Percentiles rank a stretch among this genome's conserved stretches.
These are phyloP conservation scores for Phyllosticta capitalensis DNA, from an alignment of 2,329 filamentous ascomycete genomes.

Conservation along the genomic window DNA sequence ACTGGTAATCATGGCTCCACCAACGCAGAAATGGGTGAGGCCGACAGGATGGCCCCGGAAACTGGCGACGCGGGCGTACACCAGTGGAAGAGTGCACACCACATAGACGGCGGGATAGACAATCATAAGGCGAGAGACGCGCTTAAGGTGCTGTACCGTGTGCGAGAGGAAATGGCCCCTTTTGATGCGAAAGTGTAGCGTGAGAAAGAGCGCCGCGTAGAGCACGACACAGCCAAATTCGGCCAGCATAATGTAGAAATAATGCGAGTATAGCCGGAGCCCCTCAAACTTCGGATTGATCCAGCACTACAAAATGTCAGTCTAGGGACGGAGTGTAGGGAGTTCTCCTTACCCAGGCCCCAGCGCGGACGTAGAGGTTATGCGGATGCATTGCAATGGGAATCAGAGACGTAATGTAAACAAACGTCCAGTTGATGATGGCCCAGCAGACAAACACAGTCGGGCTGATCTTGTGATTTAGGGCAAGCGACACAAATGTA, in stretches of 20 bases:
- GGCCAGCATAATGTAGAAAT: slow-evolving; percentile 54
- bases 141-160: slow-evolving; percentile 10
- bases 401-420: slow-evolving; percentile 48
- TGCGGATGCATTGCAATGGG: slow-evolving; percentile 36
- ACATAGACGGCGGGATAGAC: slow-evolving; percentile 62
- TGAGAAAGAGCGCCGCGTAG: slow-evolving; percentile 36
- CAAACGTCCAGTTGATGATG: slow-evolving; percentile 46
- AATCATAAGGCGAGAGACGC: slow-evolving; percentile 43
- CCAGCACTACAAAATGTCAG: slow-evolving; percentile 44
- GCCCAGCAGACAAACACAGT: slow-evolving; percentile 43
- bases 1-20: slow-evolving; percentile 47
- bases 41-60: slow-evolving; percentile 44
- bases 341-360: slow-evolving; percentile 43
- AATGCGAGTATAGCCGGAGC: slow-evolving; percentile 52
- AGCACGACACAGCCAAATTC: slow-evolving; percentile 44
- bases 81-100: slow-evolving; percentile 57
- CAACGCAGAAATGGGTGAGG: slow-evolving; percentile 39
- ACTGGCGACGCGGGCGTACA: slow-evolving; percentile 52
- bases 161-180: slow-evolving; percentile 23
- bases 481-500: slow-evolving; percentile 55
- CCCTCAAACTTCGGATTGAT: slow-evolving; percentile 45
- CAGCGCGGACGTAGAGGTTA: slow-evolving; percentile 53
- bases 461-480: slow-evolving; percentile 43
- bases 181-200: slow-evolving; percentile 30
- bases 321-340: neutral